Evolutionary conservation across 225 moss, liverwort and hornwort species (phyloP).

Genomic region (Sphagnum tenellum): DNA sequence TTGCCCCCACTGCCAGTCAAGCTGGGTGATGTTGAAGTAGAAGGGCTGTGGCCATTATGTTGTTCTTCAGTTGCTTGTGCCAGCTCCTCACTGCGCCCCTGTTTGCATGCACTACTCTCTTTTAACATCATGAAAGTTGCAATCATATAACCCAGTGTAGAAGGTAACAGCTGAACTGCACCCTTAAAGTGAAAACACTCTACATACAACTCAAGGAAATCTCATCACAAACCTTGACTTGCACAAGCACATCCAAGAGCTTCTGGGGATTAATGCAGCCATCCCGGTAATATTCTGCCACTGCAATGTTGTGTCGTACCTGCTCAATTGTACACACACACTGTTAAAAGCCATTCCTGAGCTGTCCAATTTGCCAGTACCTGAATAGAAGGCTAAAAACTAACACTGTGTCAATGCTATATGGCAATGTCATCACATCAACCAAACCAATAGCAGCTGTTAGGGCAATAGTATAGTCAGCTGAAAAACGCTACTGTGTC

Average conservation of each 20-base stretch:
- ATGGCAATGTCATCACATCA: too few relatives aligned
- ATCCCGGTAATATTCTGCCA: constrained; percentile 87
- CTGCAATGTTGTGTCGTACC: constrained; percentile 92
- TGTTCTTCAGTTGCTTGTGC: constrained; percentile 87
- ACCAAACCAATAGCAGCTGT: too few relatives aligned
- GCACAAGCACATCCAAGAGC: constrained; percentile 70
- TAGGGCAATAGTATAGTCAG: too few relatives aligned
- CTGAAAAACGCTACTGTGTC: too few relatives aligned
- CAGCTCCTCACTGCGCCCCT: constrained; percentile 84
- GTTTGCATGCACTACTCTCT: constrained; percentile 5
- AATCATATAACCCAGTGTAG: too few relatives aligned
- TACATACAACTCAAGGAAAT: too few relatives aligned
- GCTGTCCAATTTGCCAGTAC: too few relatives aligned
- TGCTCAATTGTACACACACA: constrained; percentile 20
- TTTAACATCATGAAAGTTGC: constrained; percentile 2
- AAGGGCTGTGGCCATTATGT: constrained; percentile 53
- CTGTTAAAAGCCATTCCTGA: too few relatives aligned
- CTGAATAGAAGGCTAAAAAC: too few relatives aligned
- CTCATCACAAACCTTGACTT: constrained; percentile 67
- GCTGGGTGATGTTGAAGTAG: constrained; percentile 46
- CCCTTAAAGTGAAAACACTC: too few relatives aligned
- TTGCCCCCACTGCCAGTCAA: constrained; percentile 31
- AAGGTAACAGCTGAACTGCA: too few relatives aligned
- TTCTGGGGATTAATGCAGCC: constrained; percentile 84
- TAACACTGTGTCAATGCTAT: too few relatives aligned